Percentiles rank a stretch among this genome's conserved stretches.
phyloP scores from a whole-genome alignment of 2,329 filamentous ascomycete genomes.

The Pezicula neosporulosa region DNA sequence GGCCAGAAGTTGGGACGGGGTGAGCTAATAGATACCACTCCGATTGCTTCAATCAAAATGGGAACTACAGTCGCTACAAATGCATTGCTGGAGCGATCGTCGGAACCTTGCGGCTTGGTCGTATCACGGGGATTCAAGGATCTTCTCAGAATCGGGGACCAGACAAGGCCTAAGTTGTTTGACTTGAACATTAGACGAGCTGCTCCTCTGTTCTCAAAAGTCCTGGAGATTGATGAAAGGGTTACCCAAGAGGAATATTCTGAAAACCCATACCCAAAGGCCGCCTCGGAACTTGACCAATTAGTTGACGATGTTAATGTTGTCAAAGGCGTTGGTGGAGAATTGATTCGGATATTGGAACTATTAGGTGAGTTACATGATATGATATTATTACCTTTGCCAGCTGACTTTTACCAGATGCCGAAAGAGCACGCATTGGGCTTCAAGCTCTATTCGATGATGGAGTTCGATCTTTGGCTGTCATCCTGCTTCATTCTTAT shows the following conservation, averaged over 20 bases:
- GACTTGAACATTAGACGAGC: slow-evolving; percentile 26
- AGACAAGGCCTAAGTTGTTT: slow-evolving; percentile 67
- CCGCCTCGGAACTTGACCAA: slow-evolving; percentile 56
- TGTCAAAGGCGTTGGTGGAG: slow-evolving; percentile 14
- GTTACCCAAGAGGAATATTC: slow-evolving; percentile 69
- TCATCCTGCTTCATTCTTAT: slow-evolving; percentile 68
- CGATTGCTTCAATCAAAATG: slow-evolving; percentile 64
- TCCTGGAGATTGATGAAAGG: slow-evolving; percentile 68
- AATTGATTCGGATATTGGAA: slow-evolving; percentile 15
- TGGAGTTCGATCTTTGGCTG: slow-evolving; percentile 60
- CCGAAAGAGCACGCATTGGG: slow-evolving; percentile 30
- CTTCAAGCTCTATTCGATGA: slow-evolving; percentile 55
- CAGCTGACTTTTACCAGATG: slow-evolving; percentile 58
- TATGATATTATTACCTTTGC: slow-evolving; percentile 43
- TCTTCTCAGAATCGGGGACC: slow-evolving; percentile 67
- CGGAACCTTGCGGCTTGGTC: slow-evolving; percentile 66
- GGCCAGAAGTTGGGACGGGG: slow-evolving; percentile 57
- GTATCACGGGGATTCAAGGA: slow-evolving; percentile 71
- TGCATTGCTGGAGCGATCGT: slow-evolving; percentile 66
- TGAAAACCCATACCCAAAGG: slow-evolving; percentile 70
- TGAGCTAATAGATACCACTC: slow-evolving; percentile 57
- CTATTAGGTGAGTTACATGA: slow-evolving; percentile 5
- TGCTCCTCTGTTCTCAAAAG: slow-evolving; percentile 51
- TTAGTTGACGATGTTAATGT: slow-evolving; percentile 39
- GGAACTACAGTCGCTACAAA: slow-evolving; percentile 77